Evolutionary conservation across 371 early-diverging fungal genomes (phyloP).

Genomic region (Mucor velutinosus): DNA sequence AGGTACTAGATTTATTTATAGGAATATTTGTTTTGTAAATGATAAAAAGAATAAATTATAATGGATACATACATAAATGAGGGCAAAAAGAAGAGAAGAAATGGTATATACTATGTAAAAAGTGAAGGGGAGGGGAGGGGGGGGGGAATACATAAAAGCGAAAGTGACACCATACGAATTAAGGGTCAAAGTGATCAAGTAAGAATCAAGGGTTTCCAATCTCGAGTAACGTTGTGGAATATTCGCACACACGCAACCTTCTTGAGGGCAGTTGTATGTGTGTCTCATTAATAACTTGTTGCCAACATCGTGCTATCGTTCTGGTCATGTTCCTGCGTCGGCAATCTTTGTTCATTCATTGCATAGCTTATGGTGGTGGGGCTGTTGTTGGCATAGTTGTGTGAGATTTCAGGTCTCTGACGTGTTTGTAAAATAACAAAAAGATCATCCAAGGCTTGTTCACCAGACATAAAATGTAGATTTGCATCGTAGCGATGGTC

Average conservation of each 20-base stretch:
- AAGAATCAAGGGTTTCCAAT: background rate
- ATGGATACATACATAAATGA: background rate
- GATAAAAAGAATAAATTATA: background rate
- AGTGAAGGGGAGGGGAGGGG: background rate
- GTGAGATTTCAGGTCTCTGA: conserved; percentile 16
- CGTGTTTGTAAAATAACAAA: conserved; percentile 7
- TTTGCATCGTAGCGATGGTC: conserved; percentile 9
- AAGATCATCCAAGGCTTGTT: conserved; percentile 2
- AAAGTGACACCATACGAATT: background rate
- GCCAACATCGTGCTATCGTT: conserved; percentile 9
- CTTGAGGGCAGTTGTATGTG: background rate
- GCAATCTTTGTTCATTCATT: background rate
- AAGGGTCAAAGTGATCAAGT: background rate
- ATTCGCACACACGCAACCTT: background rate
- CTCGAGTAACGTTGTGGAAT: background rate
- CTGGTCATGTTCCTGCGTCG: background rate
- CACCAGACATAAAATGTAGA: conserved; percentile 4
- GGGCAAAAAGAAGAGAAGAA: background rate
- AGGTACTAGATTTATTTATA: background rate
- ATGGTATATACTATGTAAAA: conserved; percentile 1
- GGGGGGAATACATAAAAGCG: background rate
- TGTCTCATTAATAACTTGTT: background rate
- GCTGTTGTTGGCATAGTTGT: background rate
- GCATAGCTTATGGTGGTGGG: background rate
- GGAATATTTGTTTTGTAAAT: background rate